phyloP scores from a whole-genome alignment of 2,329 filamentous ascomycete species.

The Ploettnerulaceae sp. region DNA sequence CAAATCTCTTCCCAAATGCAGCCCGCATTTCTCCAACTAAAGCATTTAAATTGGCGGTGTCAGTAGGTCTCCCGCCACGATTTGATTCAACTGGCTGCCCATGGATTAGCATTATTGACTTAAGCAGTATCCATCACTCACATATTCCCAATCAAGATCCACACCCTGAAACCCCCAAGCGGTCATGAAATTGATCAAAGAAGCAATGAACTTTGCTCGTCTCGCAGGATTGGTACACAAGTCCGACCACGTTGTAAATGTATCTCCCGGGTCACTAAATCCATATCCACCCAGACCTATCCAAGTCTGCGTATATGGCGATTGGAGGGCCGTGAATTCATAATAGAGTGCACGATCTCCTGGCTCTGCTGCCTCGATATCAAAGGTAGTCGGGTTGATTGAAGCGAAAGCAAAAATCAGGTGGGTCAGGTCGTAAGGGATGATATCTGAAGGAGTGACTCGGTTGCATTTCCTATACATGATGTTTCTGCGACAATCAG shows the following conservation, averaged over 20 bases:
- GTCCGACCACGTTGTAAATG: constrained; percentile 32
- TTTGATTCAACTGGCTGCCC: constrained; percentile 31
- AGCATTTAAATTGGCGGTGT: constrained; percentile 36
- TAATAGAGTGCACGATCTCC: constrained; percentile 9
- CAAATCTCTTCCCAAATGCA: constrained; percentile 36
- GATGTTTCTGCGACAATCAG: constrained; percentile 5
- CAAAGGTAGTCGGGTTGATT: constrained; percentile 36
- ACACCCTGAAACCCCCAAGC: constrained; percentile 39
- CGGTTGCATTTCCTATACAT: constrained; percentile 14
- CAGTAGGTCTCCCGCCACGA: constrained; percentile 36
- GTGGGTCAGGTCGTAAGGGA: constrained; percentile 21
- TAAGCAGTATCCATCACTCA: not conserved
- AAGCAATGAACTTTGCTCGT: constrained; percentile 37
- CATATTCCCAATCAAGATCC: constrained; percentile 45
- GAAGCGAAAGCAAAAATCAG: constrained; percentile 38
- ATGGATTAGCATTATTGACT: not conserved
- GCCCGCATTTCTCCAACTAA: constrained; percentile 30
- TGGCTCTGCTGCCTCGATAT: constrained; percentile 21
- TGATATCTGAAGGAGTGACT: constrained; percentile 25
- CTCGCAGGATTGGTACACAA: constrained; percentile 27
- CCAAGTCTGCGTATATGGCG: constrained; percentile 12
- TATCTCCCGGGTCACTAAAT: constrained; percentile 20
- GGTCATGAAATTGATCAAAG: constrained; percentile 33
- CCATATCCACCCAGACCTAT: constrained; percentile 19
- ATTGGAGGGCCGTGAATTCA: constrained; percentile 17